phyloP scores from a whole-genome alignment of 768 basidiomycete species.

The Russula ochroleuca region DNA sequence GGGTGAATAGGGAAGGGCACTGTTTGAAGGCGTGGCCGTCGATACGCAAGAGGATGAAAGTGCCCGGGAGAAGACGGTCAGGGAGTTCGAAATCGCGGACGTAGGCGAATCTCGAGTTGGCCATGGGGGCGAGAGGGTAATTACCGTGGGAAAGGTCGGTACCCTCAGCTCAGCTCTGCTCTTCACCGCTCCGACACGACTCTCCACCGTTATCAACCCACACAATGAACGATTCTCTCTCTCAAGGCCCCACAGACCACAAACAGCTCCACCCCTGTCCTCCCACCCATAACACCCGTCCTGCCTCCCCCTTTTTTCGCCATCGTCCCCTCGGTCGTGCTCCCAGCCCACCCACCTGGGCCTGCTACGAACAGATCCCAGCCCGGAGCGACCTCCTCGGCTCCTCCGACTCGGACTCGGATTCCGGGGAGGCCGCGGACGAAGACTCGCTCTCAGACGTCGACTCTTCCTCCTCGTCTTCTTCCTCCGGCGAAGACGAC shows the following conservation, averaged over 20 bases:
- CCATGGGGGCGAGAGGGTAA: conserved; percentile 49
- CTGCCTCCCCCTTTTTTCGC: conserved; percentile 47
- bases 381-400: conserved; percentile 19
- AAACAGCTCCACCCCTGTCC: conserved; percentile 11
- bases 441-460: conserved; percentile 25
- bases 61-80: conserved; percentile 77
- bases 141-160: conserved; percentile 18
- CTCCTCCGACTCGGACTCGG: conserved; percentile 38
- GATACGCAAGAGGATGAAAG: conserved; percentile 79
- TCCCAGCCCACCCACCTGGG: conserved; percentile 82
- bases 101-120: conserved; percentile 88
- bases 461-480: conserved; percentile 37
- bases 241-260: conserved; percentile 21
- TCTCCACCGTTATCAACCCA: neutral
- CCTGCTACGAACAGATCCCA: conserved; percentile 84
- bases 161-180: neutral
- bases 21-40: conserved; percentile 95
- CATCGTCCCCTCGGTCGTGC: conserved; percentile 75
- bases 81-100: conserved; percentile 87
- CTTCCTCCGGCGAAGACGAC: conserved; percentile 12
- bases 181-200: neutral
- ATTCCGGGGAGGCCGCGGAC: conserved; percentile 19
- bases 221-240: conserved; percentile 8
- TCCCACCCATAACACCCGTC: conserved; percentile 6
- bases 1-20: conserved; percentile 40